Conservation (phyloP, 2,329 filamentous ascomycete genomes). For the Cryoendolithus antarcticus region DNA sequence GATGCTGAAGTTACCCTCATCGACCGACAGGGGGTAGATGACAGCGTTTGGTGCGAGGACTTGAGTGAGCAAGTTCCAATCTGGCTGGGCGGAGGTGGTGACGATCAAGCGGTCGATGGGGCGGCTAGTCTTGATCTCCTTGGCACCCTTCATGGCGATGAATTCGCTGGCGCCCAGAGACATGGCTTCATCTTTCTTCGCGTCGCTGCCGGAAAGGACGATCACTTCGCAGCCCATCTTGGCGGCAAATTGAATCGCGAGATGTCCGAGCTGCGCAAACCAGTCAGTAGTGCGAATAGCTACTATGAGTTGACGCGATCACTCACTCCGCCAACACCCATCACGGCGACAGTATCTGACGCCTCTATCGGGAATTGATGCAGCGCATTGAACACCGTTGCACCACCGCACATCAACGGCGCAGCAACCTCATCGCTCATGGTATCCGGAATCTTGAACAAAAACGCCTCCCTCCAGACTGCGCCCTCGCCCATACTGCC, state of each 20-base stretch:
- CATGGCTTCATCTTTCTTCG: slow-evolving; percentile 56
- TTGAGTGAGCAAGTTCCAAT: slow-evolving; percentile 35
- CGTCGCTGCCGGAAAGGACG: slow-evolving; percentile 53
- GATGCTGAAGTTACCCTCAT: slow-evolving; percentile 37
- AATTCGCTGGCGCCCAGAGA: slow-evolving; percentile 52
- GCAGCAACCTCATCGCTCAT: slow-evolving; percentile 34
- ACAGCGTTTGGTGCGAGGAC: slow-evolving; percentile 37
- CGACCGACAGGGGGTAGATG: slow-evolving; percentile 42
- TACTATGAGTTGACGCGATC: no score
- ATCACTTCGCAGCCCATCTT: slow-evolving; percentile 66
- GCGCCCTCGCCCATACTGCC: slow-evolving; percentile 34
- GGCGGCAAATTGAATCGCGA: slow-evolving; percentile 63
- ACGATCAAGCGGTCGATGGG: slow-evolving; percentile 34
- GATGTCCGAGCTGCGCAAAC: slow-evolving; percentile 45
- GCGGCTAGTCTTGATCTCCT: slow-evolving; percentile 31
- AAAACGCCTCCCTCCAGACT: slow-evolving; percentile 37
- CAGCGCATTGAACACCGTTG: slow-evolving; percentile 38
- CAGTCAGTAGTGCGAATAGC: no score
- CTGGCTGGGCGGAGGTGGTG: slow-evolving; percentile 32
- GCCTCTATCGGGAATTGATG: slow-evolving; percentile 32
- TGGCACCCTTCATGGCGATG: slow-evolving; percentile 43
- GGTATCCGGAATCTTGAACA: slow-evolving; percentile 34
- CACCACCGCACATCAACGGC: slow-evolving; percentile 37
- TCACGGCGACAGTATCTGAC: slow-evolving; percentile 51
- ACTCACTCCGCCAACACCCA: slow-evolving; percentile 42